These are phyloP conservation scores for Mycena rebaudengoi DNA, from an alignment of 768 basidiomycete species.

Conservation along the genomic window DNA sequence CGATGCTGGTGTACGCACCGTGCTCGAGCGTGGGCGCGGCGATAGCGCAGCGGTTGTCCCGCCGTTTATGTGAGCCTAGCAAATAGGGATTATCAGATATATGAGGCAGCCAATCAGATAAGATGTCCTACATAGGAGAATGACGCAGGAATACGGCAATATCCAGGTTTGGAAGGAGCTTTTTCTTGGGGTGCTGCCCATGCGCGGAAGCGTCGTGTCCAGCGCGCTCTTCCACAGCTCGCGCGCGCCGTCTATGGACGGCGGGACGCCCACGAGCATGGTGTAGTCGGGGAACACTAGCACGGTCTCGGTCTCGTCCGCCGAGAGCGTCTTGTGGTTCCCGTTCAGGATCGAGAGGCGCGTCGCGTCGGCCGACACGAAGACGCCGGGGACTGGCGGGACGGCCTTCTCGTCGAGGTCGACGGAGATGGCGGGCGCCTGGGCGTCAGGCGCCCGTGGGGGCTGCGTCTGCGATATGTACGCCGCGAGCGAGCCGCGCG, in stretches of 20 bases:
- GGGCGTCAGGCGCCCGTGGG: conserved; percentile 37
- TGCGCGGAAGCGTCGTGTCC: conserved; percentile 63
- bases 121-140: conserved; percentile 78
- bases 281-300: conserved; percentile 95
- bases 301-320: conserved; percentile 76
- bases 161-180: conserved; percentile 73
- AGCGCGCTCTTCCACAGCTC: conserved; percentile 72
- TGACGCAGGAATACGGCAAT: conserved; percentile 89
- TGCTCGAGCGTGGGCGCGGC: conserved; percentile 86
- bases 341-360: conserved; percentile 83
- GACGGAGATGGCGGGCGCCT: conserved; percentile 35
- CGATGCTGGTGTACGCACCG: conserved; percentile 54
- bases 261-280: conserved; percentile 76
- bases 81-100: conserved; percentile 20
- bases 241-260: conserved; percentile 70
- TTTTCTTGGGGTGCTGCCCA: conserved; percentile 52
- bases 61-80: conserved; percentile 89
- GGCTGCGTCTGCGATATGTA: conserved; percentile 43
- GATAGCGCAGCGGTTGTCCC: conserved; percentile 92
- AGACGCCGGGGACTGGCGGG: conserved; percentile 59
- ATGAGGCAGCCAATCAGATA: conserved; percentile 12
- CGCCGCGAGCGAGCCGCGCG: conserved; percentile 74
- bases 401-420: conserved; percentile 36
- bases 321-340: conserved; percentile 78
- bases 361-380: conserved; percentile 61